phyloP scores from a whole-genome alignment of 2,329 filamentous ascomycete genomes.

The Fusarium tupiense region DNA sequence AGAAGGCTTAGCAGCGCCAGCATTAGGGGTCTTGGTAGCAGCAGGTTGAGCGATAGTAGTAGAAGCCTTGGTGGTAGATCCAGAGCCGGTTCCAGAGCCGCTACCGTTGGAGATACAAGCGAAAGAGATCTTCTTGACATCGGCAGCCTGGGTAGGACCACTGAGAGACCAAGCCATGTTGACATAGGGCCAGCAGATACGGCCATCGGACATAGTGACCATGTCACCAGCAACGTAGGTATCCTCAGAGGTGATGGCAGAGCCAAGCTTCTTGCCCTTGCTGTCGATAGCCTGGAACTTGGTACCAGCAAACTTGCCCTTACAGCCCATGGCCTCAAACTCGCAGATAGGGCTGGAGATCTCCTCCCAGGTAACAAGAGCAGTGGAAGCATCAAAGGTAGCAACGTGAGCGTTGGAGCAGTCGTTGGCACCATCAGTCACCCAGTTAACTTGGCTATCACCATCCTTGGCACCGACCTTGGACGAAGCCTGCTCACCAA shows the following conservation, averaged over 20 bases:
- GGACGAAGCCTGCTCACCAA: slow-evolving; percentile 63
- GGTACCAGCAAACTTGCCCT: slow-evolving; percentile 66
- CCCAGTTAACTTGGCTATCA: slow-evolving; percentile 69
- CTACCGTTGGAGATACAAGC: slow-evolving; percentile 53
- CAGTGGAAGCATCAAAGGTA: slow-evolving; percentile 60
- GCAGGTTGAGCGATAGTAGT: slow-evolving; percentile 9
- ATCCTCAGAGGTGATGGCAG: slow-evolving; percentile 59
- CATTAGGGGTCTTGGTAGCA: slow-evolving; percentile 15
- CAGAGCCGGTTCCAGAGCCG: slow-evolving; percentile 3
- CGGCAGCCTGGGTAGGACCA: slow-evolving; percentile 32
- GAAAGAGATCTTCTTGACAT: slow-evolving; percentile 60
- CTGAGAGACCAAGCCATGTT: slow-evolving; percentile 61
- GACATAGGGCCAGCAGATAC: slow-evolving; percentile 71
- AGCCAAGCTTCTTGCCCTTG: slow-evolving; percentile 61
- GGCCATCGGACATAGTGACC: slow-evolving; percentile 66
- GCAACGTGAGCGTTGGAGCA: slow-evolving; percentile 68
- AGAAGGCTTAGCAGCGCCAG: slow-evolving; percentile 13
- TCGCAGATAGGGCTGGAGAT: slow-evolving; percentile 65
- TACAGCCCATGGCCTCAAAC: slow-evolving; percentile 67
- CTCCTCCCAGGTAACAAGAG: slow-evolving; percentile 70
- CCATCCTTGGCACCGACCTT: slow-evolving; percentile 62
- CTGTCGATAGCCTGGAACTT: slow-evolving; percentile 67
- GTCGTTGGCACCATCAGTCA: slow-evolving; percentile 61
- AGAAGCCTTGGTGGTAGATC: slow-evolving; percentile 3
- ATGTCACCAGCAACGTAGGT: slow-evolving; percentile 71